Conservation (phyloP, 768 basidiomycete genomes). For the Auricularia heimuer region DNA sequence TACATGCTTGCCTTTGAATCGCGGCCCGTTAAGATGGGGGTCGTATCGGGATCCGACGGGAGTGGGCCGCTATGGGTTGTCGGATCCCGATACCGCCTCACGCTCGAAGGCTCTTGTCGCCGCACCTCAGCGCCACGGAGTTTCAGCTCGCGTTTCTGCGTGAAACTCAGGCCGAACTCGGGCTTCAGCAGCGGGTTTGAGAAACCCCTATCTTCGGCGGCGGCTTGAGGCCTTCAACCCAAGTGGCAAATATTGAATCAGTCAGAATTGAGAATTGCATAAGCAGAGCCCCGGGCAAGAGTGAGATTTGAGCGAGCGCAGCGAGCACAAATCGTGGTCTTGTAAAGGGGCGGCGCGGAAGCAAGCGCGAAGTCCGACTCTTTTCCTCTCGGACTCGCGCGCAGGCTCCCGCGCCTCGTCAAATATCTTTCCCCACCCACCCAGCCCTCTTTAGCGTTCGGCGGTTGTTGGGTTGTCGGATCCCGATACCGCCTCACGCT, state of each 20-base stretch:
- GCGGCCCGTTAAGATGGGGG: background rate
- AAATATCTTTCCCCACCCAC: too few relatives aligned
- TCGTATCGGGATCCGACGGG: constrained; percentile 1
- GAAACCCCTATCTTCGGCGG: too few relatives aligned
- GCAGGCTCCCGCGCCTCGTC: too few relatives aligned
- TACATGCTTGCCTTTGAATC: background rate
- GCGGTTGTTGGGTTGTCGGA: background rate
- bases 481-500: background rate
- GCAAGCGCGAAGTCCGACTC: too few relatives aligned
- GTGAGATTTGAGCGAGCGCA: background rate
- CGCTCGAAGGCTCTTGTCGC: background rate
- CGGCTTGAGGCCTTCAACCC: too few relatives aligned
- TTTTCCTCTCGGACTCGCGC: too few relatives aligned
- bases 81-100: background rate
- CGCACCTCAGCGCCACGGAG: background rate
- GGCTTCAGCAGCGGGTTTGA: too few relatives aligned
- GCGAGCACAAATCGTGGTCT: background rate
- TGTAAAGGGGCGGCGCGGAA: too few relatives aligned
- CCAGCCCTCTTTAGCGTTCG: too few relatives aligned
- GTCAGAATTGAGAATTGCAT: background rate
- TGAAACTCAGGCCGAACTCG: too few relatives aligned
- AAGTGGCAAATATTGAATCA: background rate
- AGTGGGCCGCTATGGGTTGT: background rate
- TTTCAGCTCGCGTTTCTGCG: too few relatives aligned
- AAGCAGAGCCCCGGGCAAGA: background rate